Conservation (phyloP, 345 rosid genomes). For the Streptanthus diversifolius region DNA sequence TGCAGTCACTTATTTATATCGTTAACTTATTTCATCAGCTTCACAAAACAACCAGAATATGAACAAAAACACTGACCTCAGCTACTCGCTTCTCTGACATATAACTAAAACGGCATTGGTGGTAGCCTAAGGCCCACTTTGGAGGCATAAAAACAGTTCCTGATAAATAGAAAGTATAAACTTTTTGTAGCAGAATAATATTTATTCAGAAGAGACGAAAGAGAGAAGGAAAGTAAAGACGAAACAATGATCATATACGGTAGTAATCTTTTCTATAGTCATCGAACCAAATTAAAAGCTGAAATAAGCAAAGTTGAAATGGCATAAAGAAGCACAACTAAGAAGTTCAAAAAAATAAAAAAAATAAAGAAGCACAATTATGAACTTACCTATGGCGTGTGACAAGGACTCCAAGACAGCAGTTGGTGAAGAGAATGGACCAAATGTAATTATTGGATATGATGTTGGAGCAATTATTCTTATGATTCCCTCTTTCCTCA, state of each 20-base stretch:
- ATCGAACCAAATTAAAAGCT: not conserved
- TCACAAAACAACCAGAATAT: not conserved
- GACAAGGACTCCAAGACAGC: conserved; percentile 71
- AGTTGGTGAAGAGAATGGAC: conserved; percentile 68
- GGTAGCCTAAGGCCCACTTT: conserved; percentile 92
- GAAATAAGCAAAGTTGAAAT: not conserved
- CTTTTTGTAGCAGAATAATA: not conserved
- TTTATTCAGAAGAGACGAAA: not conserved
- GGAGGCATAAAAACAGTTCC: conserved; percentile 93
- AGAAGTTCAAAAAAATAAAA: too few species aligned
- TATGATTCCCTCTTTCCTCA: conserved; percentile 54
- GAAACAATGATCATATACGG: not conserved
- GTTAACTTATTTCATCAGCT: conserved; percentile 1
- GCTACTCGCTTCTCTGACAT: conserved; percentile 65
- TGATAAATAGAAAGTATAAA: conserved; percentile 17
- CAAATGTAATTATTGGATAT: conserved; percentile 79
- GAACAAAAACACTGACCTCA: conserved; percentile 48
- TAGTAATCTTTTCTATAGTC: not conserved
- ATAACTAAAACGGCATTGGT: conserved; percentile 93
- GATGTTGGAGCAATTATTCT: conserved; percentile 49
- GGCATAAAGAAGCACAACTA: not conserved
- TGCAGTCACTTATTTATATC: conserved; percentile 23
- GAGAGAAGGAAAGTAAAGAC: not conserved
- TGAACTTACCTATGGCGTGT: conserved; percentile 63
- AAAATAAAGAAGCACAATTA: not conserved